Percentiles rank a stretch among this genome's conserved stretches.
Evolutionary conservation across 2,329 filamentous ascomycete genomes (phyloP).

Genomic region (Neoascochyta sp.): DNA sequence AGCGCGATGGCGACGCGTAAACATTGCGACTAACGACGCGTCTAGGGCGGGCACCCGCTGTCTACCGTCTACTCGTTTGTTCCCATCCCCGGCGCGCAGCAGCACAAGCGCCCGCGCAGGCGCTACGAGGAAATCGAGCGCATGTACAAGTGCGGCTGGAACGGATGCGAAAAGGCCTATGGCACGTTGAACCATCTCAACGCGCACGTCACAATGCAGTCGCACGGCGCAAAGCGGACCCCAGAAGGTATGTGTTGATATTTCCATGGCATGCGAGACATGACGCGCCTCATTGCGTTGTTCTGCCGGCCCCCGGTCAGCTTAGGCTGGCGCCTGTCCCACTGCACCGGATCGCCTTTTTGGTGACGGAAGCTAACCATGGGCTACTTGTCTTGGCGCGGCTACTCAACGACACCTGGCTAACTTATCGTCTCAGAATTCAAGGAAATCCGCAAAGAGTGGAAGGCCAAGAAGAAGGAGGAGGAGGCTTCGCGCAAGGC

Average conservation of each 20-base stretch:
- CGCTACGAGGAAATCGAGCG: constrained; percentile 98
- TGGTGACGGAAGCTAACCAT: constrained; percentile 46
- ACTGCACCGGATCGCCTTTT: constrained; percentile 46
- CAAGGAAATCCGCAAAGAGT: constrained; percentile 98
- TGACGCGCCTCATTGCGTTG: constrained; percentile 12
- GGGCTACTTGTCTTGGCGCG: constrained; percentile 38
- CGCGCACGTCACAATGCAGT: constrained; percentile 98
- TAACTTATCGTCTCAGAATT: constrained; percentile 65
- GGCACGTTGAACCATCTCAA: constrained; percentile 96
- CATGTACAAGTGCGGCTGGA: constrained; percentile 99
- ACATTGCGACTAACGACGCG: constrained; percentile 9
- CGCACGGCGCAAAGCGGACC: constrained; percentile 88
- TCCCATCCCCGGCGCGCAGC: constrained; percentile 91
- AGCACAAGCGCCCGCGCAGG: constrained; percentile 90
- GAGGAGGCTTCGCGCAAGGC: constrained; percentile 87
- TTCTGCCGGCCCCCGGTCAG: constrained; percentile 39
- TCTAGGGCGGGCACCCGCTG: constrained; percentile 50
- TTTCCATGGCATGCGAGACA: constrained; percentile 2
- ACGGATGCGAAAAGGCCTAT: constrained; percentile 97
- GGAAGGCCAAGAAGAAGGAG: constrained; percentile 99
- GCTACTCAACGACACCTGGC: constrained; percentile 14
- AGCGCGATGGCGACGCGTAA: constrained; percentile 1
- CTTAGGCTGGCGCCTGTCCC: constrained; percentile 53
- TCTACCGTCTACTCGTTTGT: constrained; percentile 97
- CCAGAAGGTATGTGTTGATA: constrained; percentile 78